phyloP scores from a whole-genome alignment of 1,284 basidiomycete genomes.

The Takashimella tepidaria region DNA sequence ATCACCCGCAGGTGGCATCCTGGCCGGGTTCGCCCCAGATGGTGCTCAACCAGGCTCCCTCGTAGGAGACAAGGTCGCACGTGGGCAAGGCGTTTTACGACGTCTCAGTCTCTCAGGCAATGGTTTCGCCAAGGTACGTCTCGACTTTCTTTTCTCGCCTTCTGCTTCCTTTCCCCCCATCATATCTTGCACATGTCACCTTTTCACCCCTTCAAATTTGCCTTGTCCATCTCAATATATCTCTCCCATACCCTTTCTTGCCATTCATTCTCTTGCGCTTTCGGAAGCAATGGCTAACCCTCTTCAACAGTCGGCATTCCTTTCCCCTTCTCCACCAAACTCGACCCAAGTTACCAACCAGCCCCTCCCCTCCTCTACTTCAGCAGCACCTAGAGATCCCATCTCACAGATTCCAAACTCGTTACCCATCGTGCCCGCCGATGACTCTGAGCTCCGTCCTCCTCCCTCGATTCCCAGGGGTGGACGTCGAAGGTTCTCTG shows the following conservation, averaged over 20 bases:
- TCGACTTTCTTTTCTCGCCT: background rate
- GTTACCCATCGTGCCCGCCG: background rate
- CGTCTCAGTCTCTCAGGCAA: conserved; percentile 33
- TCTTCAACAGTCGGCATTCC: conserved; percentile 13
- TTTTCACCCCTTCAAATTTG: too few relatives aligned
- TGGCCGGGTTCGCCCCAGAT: conserved; percentile 2
- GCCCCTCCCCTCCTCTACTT: background rate
- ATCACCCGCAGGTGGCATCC: conserved; percentile 8
- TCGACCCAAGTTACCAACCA: conserved; percentile 3
- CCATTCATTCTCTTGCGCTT: background rate
- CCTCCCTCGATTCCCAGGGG: background rate
- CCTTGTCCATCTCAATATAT: background rate
- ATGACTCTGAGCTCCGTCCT: background rate
- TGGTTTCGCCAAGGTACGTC: conserved; percentile 23
- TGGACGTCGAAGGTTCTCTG: conserved; percentile 27
- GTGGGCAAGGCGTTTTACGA: conserved; percentile 38
- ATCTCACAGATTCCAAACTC: background rate
- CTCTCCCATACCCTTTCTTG: background rate
- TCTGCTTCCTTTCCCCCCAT: background rate
- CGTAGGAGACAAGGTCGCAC: conserved; percentile 32
- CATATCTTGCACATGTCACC: too few relatives aligned
- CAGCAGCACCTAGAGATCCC: background rate
- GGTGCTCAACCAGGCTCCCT: conserved; percentile 1
- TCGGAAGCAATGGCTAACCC: background rate
- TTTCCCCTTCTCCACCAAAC: conserved; percentile 22